phyloP scores from a whole-genome alignment of 768 basidiomycete genomes.

The Fistulinella prunicolor region DNA sequence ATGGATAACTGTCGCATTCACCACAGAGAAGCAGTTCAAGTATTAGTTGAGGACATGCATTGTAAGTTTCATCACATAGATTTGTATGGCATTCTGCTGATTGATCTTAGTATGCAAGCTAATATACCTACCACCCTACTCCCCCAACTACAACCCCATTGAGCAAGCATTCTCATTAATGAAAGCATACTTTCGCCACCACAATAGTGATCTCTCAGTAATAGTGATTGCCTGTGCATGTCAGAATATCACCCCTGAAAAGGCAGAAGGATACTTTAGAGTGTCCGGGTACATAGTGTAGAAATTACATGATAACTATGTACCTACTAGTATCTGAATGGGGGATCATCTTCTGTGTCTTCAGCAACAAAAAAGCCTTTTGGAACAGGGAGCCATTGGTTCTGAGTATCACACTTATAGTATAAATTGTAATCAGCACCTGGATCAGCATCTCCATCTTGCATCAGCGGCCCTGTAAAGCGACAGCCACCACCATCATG shows the following conservation, averaged over 20 bases:
- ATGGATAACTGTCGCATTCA: slow-evolving; percentile 29
- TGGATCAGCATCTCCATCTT: neutral
- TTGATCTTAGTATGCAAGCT: neutral
- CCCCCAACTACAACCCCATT: neutral
- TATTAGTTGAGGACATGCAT: slow-evolving; percentile 21
- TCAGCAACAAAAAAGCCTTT: slow-evolving; percentile 1
- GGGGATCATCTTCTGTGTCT: neutral
- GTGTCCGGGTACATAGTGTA: neutral
- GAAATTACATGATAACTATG: no score
- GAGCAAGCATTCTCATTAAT: neutral
- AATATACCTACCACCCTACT: neutral
- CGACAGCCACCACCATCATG: neutral
- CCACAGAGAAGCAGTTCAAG: slow-evolving; percentile 17
- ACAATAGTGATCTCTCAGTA: neutral
- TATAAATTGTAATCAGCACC: slow-evolving; percentile 3
- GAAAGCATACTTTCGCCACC: neutral
- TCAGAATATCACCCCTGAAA: neutral
- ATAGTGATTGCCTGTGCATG: neutral
- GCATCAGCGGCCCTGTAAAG: slow-evolving; percentile 1
- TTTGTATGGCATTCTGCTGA: neutral
- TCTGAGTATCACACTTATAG: neutral
- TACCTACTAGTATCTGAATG: neutral
- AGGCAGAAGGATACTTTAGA: neutral
- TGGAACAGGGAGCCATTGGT: slow-evolving; percentile 4
- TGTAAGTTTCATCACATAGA: slow-evolving; percentile 3